A percentile compares a stretch with the other conserved stretches of the same genome.
phyloP scores from a whole-genome alignment of 1,139 yeast genomes.

The Kazachstania sp. region DNA sequence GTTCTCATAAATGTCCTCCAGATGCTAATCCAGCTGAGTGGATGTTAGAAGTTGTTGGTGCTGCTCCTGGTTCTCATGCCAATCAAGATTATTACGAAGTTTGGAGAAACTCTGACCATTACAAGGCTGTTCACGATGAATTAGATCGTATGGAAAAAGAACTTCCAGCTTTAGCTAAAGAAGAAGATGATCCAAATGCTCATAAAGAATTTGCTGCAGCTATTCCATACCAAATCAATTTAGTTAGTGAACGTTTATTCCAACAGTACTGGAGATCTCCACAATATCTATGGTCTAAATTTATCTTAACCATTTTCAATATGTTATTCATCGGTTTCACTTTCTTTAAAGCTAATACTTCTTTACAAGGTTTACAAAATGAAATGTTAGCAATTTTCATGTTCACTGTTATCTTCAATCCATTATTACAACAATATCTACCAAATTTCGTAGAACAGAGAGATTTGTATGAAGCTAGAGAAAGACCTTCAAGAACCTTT shows the following conservation, averaged over 20 bases:
- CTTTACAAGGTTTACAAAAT: conserved; percentile 53
- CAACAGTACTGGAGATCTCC: conserved; percentile 62
- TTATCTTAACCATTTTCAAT: conserved; percentile 40
- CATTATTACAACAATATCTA: conserved; percentile 62
- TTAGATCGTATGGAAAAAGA: conserved; percentile 41
- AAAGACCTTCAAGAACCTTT: conserved; percentile 65
- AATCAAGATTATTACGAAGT: conserved; percentile 55
- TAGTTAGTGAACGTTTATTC: conserved; percentile 46
- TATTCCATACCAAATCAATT: conserved; percentile 39
- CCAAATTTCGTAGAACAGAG: conserved; percentile 67
- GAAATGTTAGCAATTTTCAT: conserved; percentile 65
- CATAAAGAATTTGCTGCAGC: conserved; percentile 31
- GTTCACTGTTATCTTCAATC: conserved; percentile 51
- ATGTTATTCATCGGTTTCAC: conserved; percentile 66
- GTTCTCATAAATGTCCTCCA: conserved; percentile 56
- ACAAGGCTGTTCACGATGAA: conserved; percentile 36
- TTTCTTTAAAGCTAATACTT: conserved; percentile 56
- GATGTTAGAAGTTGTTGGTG: conserved; percentile 74
- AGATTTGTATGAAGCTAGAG: conserved; percentile 80
- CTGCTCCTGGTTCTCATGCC: conserved; percentile 69
- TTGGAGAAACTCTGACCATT: conserved; percentile 55
- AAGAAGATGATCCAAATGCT: conserved; percentile 11
- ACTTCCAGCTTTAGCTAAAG: conserved; percentile 31
- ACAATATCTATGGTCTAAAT: conserved; percentile 47
- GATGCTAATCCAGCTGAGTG: conserved; percentile 75